phyloP scores from a whole-genome alignment of 345 rosid species.

The Hibiscus syriacus region DNA sequence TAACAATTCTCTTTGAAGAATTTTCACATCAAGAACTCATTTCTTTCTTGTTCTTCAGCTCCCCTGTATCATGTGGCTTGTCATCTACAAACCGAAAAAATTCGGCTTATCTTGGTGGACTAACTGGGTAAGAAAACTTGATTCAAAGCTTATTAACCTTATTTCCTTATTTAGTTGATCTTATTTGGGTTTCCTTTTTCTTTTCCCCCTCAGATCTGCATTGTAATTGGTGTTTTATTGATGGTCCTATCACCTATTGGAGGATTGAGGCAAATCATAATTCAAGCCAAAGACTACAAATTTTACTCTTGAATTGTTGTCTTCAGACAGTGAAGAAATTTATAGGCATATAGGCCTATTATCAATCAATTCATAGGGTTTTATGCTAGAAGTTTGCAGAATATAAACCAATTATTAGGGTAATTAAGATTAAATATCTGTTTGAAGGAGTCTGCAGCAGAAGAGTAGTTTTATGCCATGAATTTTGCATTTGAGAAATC shows the following conservation, averaged over 20 bases:
- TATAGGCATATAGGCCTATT: background rate
- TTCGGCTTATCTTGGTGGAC: constrained; percentile 60
- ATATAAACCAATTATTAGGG: background rate
- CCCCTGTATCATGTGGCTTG: constrained; percentile 75
- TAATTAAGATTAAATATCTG: background rate
- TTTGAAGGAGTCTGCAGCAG: background rate
- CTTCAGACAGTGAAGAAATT: background rate
- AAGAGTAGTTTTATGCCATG: too few relatives aligned
- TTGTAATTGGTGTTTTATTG: constrained; percentile 43
- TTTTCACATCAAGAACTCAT: background rate
- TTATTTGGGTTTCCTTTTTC: background rate
- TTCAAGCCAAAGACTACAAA: constrained; percentile 41
- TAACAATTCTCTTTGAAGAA: background rate
- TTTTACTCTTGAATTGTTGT: constrained; percentile 44
- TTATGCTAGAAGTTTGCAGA: background rate
- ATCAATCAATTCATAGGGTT: background rate
- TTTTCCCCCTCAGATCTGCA: constrained; percentile 55
- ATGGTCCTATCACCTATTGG: constrained; percentile 78
- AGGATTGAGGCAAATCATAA: constrained; percentile 60
- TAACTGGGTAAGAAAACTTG: constrained; percentile 46
- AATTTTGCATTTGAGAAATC: background rate
- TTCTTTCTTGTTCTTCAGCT: constrained; percentile 30
- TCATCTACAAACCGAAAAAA: constrained; percentile 59
- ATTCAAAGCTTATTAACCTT: constrained; percentile 1
- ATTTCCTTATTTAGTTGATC: background rate